Evolutionary conservation across 164 flowering plant species (phyloP), one percentile per base, ranked within the genome.

Genomic region (Houttuynia cordata): DNA sequence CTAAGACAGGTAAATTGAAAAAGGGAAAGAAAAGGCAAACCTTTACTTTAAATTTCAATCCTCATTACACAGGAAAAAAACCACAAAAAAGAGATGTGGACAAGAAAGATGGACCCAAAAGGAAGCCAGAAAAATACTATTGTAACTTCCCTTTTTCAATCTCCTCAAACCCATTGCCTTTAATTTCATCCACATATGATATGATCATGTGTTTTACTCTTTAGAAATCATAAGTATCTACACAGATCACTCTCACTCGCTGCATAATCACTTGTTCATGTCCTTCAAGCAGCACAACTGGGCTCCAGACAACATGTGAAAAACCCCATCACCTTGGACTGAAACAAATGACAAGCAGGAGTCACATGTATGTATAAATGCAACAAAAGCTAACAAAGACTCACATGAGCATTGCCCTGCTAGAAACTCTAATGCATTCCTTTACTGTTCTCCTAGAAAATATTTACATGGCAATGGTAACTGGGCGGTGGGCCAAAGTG

Each of bases 241-340:
- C 49, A 45, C 14, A 45, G 17, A 17, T 30, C 37, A 2, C 17
- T 45, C n/a, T n/a, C n/a, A n/a, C n/a, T n/a, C n/a, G n/a, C 49
- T 45, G 49, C 49, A 8, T 45, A 12, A 45, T 7, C 14, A 3
- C 13, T 45, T 45, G 49, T 45, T 45, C 2, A 12, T 17, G 1
- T 8, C 9, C 14, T 50, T 83, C 80, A 77, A 1, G 63, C 72
- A 52, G 63, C 68, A 67, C 83, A 83, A 34, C 65, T 53, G 0
- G 83, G 83, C 20, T 70, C 77, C 63, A 83, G 63, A 63, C 83
- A 83, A 53, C 69, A 67, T 37, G 80, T 70, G 42, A 81, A 70
- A 54, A 79, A 65, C 13, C 79, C 78, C n/a, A n/a, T n/a, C n/a
- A n/a, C n/a, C 50, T 75, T 81, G 71, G 67, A 76, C 88, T 83